phyloP scores from a whole-genome alignment of 2,329 filamentous ascomycete genomes.

The Penicillium freii region DNA sequence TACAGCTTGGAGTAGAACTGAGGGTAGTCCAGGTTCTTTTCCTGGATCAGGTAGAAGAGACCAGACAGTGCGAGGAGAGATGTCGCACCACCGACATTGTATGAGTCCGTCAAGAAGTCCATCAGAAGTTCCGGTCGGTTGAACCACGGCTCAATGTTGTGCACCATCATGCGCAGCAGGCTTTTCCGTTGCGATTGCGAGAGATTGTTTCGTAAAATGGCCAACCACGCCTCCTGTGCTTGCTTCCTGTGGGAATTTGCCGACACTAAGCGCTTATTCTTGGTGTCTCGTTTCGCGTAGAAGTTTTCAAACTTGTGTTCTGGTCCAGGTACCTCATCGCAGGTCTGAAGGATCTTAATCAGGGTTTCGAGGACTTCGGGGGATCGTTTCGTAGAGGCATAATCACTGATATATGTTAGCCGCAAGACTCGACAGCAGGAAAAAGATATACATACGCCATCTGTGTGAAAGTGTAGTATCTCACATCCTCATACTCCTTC shows the following conservation, averaged over 20 bases:
- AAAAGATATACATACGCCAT: slow-evolving; percentile 59
- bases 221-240: slow-evolving; percentile 83
- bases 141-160: slow-evolving; percentile 85
- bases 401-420: slow-evolving; percentile 33
- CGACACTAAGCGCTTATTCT: slow-evolving; percentile 67
- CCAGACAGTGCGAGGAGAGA: slow-evolving; percentile 87
- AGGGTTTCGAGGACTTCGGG: slow-evolving; percentile 35
- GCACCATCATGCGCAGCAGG: slow-evolving; percentile 71
- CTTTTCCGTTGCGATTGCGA: slow-evolving; percentile 73
- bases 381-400: slow-evolving; percentile 29
- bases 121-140: slow-evolving; percentile 82
- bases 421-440: background rate
- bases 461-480: slow-evolving; percentile 75
- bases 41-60: slow-evolving; percentile 89
- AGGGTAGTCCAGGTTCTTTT: slow-evolving; percentile 93
- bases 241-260: slow-evolving; percentile 70
- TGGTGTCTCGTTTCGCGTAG: slow-evolving; percentile 54
- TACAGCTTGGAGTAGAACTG: slow-evolving; percentile 93
- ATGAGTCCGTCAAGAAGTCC: slow-evolving; percentile 95
- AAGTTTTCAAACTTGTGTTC: slow-evolving; percentile 39
- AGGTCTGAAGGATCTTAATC: slow-evolving; percentile 42
- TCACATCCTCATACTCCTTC: slow-evolving; percentile 77
- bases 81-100: slow-evolving; percentile 79
- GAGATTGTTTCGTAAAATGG: slow-evolving; percentile 65
- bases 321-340: slow-evolving; percentile 65